These are phyloP conservation scores for Cutaneotrichosporon sp. DNA, from an alignment of 1,284 basidiomycete species.

Conservation along the genomic window DNA sequence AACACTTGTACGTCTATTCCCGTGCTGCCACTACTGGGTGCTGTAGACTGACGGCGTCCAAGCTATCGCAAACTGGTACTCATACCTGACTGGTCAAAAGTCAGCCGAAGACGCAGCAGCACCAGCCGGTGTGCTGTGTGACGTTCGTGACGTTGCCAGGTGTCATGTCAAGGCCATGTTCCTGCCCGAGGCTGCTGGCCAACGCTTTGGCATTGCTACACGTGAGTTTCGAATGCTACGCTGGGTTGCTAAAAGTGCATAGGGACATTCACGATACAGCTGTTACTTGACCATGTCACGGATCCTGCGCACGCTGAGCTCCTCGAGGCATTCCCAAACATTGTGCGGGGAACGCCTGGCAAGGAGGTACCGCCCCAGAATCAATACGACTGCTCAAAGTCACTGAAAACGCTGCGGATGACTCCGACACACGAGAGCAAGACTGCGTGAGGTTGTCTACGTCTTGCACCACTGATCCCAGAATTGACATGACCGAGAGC, in stretches of 20 bases:
- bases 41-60: not conserved
- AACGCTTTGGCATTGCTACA: conserved; percentile 23
- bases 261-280: conserved; percentile 24
- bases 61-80: conserved; percentile 26
- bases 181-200: conserved; percentile 19
- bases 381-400: conserved; percentile 23
- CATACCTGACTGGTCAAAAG: conserved; percentile 23
- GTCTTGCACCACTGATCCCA: not conserved
- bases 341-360: conserved; percentile 11
- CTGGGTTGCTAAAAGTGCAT: no score
- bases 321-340: conserved; percentile 18
- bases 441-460: conserved; percentile 19
- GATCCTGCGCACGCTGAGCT: conserved; percentile 4
- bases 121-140: conserved; percentile 24
- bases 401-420: conserved; percentile 12
- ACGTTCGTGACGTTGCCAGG: conserved; percentile 26
- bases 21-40: no score
- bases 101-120: conserved; percentile 22
- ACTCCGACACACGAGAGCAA: conserved; percentile 11
- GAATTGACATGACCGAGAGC: conserved; percentile 25
- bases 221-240: conserved; percentile 6
- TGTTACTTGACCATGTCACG: conserved; percentile 19
- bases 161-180: conserved; percentile 20
- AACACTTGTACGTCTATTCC: conserved; percentile 25
- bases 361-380: conserved; percentile 18